Percentiles rank a stretch among this genome's conserved stretches.
These are phyloP conservation scores for Setomelanomma holmii DNA, from an alignment of 2,329 filamentous ascomycete species.

Conservation along the genomic window DNA sequence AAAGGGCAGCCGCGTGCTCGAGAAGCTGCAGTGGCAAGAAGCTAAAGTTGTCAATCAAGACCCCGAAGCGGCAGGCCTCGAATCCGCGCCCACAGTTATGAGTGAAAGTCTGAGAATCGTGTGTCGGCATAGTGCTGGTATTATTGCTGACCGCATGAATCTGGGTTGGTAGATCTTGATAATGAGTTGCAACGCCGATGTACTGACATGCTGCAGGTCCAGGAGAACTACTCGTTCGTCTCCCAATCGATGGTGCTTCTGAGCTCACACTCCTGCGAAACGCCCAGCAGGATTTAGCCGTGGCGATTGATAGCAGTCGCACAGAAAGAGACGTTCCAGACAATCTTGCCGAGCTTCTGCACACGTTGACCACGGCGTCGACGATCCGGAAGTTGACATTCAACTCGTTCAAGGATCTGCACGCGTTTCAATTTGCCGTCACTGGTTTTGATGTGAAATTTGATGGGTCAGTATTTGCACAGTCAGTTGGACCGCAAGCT, in stretches of 20 bases:
- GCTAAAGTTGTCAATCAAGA: conserved; percentile 76
- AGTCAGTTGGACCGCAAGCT: conserved; percentile 2
- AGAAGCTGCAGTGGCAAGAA: conserved; percentile 67
- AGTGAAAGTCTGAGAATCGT: conserved; percentile 79
- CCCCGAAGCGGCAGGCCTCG: conserved; percentile 61
- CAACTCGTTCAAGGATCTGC: conserved; percentile 63
- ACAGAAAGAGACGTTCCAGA: conserved; percentile 57
- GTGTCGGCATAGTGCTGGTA: conserved; percentile 76
- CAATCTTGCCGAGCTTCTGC: conserved; percentile 69
- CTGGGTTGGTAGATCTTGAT: conserved; percentile 56
- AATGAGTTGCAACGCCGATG: neutral
- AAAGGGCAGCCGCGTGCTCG: conserved; percentile 50
- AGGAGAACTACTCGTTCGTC: conserved; percentile 56
- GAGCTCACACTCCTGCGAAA: conserved; percentile 61
- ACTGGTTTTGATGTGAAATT: conserved; percentile 76
- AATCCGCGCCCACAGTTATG: conserved; percentile 71
- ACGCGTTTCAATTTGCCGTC: conserved; percentile 78
- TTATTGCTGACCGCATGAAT: conserved; percentile 83
- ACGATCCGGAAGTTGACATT: conserved; percentile 73
- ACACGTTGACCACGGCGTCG: conserved; percentile 61
- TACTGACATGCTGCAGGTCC: conserved; percentile 36
- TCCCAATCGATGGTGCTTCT: conserved; percentile 50
- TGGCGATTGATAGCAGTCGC: conserved; percentile 66
- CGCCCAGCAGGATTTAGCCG: conserved; percentile 77
- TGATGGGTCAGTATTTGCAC: conserved; percentile 36